A percentile compares a stretch with the other conserved stretches of the same genome.
Conservation (phyloP, 352 stramenopile species). For the Thalassiosira livingstoniorum region DNA sequence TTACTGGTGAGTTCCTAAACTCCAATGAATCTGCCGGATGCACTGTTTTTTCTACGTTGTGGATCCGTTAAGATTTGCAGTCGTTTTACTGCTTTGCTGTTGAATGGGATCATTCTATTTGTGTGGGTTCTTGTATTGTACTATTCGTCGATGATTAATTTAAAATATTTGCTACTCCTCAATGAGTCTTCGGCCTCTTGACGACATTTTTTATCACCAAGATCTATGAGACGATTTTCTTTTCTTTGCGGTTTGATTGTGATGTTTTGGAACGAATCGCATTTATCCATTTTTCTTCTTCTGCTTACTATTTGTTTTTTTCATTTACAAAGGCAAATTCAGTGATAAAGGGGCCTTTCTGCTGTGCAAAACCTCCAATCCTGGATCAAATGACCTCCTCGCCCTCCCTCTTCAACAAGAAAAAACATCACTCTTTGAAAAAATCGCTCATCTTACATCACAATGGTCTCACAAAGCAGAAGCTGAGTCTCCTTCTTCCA, state of each 20-base stretch:
- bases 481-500: constrained; percentile 45
- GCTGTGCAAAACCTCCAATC: constrained; percentile 99
- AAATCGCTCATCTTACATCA: constrained; percentile 91
- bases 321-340: constrained; percentile 83
- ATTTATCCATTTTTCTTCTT: neutral
- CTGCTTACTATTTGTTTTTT: neutral
- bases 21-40: no score
- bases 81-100: no score
- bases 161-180: constrained; percentile 63
- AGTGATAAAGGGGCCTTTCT: constrained; percentile 94
- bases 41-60: no score
- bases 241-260: neutral
- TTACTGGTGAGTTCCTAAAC: constrained; percentile 75
- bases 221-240: constrained; percentile 53
- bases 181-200: constrained; percentile 55
- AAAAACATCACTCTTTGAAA: constrained; percentile 84
- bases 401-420: constrained; percentile 80
- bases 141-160: constrained; percentile 48
- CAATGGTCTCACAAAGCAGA: constrained; percentile 87
- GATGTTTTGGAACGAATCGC: neutral
- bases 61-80: no score
- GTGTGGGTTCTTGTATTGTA: neutral
- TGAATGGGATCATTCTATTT: neutral
- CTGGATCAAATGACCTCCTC: constrained; percentile 96
- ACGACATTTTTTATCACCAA: constrained; percentile 68